Evolutionary conservation across 1,284 basidiomycete species (phyloP), one percentile per base, ranked within the genome.

Genomic region (Pseudozyma sp.): DNA sequence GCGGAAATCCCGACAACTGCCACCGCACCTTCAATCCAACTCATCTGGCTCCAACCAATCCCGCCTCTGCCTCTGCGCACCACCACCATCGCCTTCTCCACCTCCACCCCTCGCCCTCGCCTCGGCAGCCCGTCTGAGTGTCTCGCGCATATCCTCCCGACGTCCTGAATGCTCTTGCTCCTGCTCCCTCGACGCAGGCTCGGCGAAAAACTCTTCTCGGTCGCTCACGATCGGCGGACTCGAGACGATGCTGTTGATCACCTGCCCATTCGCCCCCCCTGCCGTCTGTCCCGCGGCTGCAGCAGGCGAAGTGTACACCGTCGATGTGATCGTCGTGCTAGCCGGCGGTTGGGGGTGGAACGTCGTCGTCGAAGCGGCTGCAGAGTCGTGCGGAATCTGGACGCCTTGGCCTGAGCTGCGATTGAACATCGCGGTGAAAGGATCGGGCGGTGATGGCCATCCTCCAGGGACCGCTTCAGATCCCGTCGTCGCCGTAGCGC

Each of bases 1-100:
- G n/a, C n/a, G n/a, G n/a, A n/a, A n/a, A n/a, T 35, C 13, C 13
- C 34, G 34, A 7, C 34, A 13, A 7, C 34, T 35, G 35, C 16
- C 39, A 16, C 39, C 2, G 39, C 16, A 14, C 8, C 39, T 24
- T 59, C 59, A 75, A 50, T 75, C 72, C 16, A 75, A 50, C 49
- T 75, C 72, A 51, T 75, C 73, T 5, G 73, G 73, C 35, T 75
- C 64, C 7, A 75, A 45, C 35, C n/a, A 14, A 24, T 48, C 48
- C 33, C 34, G 51, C 14, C 54, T 31, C 17, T 34, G 33, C 16
- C 33, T 10, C 34, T 49, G 33, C 51, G 4, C 33, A 50, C 24
- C 39, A 42, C 29, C 39, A 16, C 24, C 31, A 9, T 45, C n/a
- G 19, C 17, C n/a, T 37, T 37, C 9, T 11, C 35, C 49, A 30